Percentiles rank a stretch among this genome's conserved stretches.
Conservation (phyloP, 179 eudicot genomes). For the Patellifolia procumbens region DNA sequence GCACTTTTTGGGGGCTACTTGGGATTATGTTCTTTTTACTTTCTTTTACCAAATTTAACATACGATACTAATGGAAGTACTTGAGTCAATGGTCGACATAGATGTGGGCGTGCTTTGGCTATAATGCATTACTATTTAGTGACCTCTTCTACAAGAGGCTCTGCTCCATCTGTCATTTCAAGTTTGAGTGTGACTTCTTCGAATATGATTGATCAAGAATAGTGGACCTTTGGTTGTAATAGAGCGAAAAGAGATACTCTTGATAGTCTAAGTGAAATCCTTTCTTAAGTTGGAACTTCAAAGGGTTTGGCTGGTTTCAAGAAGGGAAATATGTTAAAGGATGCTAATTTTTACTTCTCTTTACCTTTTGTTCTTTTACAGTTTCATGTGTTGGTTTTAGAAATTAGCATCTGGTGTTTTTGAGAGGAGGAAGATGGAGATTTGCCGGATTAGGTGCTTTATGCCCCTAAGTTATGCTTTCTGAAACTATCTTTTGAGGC, state of each 20-base stretch:
- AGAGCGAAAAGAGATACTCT: background rate
- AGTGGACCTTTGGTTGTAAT: background rate
- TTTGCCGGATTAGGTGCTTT: background rate
- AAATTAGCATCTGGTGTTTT: background rate
- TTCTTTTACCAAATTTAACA: background rate
- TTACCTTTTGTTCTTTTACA: background rate
- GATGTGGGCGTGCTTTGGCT: constrained; percentile 3
- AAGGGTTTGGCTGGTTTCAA: background rate
- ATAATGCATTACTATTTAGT: background rate
- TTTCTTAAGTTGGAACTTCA: background rate
- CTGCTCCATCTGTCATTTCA: background rate
- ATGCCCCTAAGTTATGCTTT: background rate
- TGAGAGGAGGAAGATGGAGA: background rate
- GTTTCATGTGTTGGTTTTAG: background rate
- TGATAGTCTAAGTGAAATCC: background rate
- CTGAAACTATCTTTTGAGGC: background rate
- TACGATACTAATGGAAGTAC: background rate
- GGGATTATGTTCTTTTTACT: background rate
- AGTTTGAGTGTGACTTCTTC: background rate
- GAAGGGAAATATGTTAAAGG: background rate
- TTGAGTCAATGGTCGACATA: background rate
- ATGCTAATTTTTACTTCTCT: background rate
- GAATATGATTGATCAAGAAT: background rate
- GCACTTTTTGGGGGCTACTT: background rate
- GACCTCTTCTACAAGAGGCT: constrained; percentile 7